Base-by-base conservation (phyloP, 495 filamentous ascomycete genomes). In the Apiosordaria backusii region DNA sequence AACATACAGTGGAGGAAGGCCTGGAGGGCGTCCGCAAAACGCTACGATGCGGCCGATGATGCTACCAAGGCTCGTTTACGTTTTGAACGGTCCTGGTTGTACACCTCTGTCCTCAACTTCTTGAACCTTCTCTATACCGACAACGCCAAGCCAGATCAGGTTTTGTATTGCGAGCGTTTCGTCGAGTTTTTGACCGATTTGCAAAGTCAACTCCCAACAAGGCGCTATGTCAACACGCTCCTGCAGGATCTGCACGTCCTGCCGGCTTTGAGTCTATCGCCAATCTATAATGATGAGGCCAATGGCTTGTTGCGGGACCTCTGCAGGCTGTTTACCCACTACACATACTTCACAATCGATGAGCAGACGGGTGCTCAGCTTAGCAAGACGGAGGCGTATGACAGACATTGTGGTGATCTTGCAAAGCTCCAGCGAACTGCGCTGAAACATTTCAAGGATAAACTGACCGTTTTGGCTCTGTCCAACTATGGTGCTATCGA, bases 71-170 rank as follows among this genome's bases (percentile, higher is more conserved):
- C 88, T 45, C 89, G 89, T 69, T 81, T 97, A 67, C 87, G 90
- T 52, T 98, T 97, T 70, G 95, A 99, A 77, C 87, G 96, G 60
- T 89, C 91, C 57, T 99, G 95, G 95, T 83, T 99, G 19, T 97
- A 91, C 72, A 89, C 90, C 18, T 84, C 97, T 74, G 78, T 95
- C 1, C 77, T 97, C 61, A 90, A 94, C 68, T 99, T 97, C 70
- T 70, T 97, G 10, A 82, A 86, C 61, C 82, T 88, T 65, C 74
- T 98, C 23, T 91, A 93, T 71, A 80, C 82, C 29, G 78, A 83
- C 50, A 80, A 74, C 54, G 73, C 74, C 55, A 82, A 82, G 52
- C 68, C 77, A 70, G 91, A 92, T 52, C 88, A 91, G 65, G 70
- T 93, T 25, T 79, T 85, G 6, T 98, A 98, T 75, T 97, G 93